A percentile compares a stretch with the other conserved stretches of the same genome.
These are phyloP conservation scores for Ophiostoma quercus DNA, from an alignment of 2,329 filamentous ascomycete species.

Conservation along the genomic window DNA sequence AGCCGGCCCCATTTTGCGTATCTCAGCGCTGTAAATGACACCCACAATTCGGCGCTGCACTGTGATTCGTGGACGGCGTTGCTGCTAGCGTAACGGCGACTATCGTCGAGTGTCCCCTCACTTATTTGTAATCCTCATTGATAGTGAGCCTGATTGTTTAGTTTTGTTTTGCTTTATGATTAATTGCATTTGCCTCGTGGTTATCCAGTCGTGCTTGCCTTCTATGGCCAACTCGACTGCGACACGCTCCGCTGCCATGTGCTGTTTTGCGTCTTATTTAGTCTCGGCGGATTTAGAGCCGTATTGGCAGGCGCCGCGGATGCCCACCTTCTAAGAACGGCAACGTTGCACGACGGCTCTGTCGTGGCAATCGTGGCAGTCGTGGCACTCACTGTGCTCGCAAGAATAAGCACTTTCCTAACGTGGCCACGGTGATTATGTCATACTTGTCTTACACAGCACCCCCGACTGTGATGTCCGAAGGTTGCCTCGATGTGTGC, in stretches of 20 bases:
- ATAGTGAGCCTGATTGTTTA: background rate
- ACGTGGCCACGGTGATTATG: background rate
- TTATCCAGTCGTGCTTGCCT: background rate
- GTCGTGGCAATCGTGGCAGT: background rate
- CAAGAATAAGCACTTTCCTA: background rate
- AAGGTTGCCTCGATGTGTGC: background rate
- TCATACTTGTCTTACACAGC: background rate
- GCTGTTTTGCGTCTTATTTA: background rate
- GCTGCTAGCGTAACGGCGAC: background rate
- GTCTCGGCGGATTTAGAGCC: background rate
- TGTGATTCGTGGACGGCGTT: background rate
- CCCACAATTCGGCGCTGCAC: background rate
- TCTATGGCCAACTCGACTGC: background rate
- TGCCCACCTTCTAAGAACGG: background rate
- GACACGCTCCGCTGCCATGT: background rate
- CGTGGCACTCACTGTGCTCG: background rate
- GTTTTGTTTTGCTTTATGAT: too few relatives aligned
- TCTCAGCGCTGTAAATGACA: background rate
- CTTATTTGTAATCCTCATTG: background rate
- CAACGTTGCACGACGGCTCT: constrained; percentile 2
- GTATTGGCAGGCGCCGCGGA: background rate
- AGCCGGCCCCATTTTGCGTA: background rate
- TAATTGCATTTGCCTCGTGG: background rate
- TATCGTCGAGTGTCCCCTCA: background rate
- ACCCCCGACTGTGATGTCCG: background rate